A percentile compares a stretch with the other conserved stretches of the same genome.
These are phyloP conservation scores for Sporobolomyces phaffii DNA, from an alignment of 768 basidiomycete genomes.

Conservation along the genomic window DNA sequence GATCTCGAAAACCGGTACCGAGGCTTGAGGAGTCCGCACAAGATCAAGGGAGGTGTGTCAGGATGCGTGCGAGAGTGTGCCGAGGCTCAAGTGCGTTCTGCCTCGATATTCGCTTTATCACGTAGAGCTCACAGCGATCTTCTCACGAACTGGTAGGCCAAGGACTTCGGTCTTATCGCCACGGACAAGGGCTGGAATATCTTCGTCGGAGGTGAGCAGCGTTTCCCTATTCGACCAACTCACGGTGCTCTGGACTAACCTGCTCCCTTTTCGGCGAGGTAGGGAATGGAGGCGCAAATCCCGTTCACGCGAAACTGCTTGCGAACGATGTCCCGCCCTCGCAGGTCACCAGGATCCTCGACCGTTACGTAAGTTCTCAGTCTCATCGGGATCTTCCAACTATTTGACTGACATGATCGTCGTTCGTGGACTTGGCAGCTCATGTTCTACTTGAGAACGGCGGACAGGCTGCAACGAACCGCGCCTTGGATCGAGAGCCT, in stretches of 20 bases:
- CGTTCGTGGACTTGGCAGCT: constrained; percentile 13
- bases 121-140: too few species aligned
- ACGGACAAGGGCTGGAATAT: constrained; percentile 76
- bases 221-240: too few species aligned
- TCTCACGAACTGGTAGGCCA: constrained; percentile 62
- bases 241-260: too few species aligned
- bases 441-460: constrained; percentile 61
- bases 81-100: constrained; percentile 56
- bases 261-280: too few species aligned
- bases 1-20: constrained; percentile 67
- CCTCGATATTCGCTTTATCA: too few species aligned
- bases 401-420: too few species aligned
- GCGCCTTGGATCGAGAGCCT: constrained; percentile 67
- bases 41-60: constrained; percentile 69
- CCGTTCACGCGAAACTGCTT: constrained; percentile 60
- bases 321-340: constrained; percentile 63
- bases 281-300: too few species aligned
- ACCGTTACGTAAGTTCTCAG: constrained; percentile 52
- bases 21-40: constrained; percentile 59
- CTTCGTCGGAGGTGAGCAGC: constrained; percentile 62
- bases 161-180: constrained; percentile 70
- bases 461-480: constrained; percentile 65
- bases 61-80: constrained; percentile 72
- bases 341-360: constrained; percentile 59
- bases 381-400: constrained; percentile 53